Evolutionary conservation across 495 filamentous ascomycete species (phyloP).

Genomic region (Pyronema omphalodes): DNA sequence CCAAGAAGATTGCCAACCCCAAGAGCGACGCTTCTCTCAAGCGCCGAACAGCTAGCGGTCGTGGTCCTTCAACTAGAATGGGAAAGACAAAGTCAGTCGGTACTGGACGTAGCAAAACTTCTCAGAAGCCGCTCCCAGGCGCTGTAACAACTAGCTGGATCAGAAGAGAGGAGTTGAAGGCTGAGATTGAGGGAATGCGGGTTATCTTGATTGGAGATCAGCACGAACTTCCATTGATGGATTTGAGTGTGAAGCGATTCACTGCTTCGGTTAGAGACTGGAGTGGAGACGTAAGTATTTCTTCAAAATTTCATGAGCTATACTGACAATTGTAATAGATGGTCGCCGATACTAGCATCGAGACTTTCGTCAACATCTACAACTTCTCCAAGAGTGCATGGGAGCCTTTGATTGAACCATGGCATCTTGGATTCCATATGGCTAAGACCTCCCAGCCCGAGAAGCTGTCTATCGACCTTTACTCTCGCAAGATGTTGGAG

Average conservation of each 20-base stretch:
- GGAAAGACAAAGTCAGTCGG: constrained; percentile 27
- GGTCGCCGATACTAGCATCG: constrained; percentile 70
- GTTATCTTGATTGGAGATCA: constrained; percentile 88
- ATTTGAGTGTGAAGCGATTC: constrained; percentile 86
- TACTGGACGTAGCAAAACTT: constrained; percentile 24
- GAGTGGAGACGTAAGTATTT: constrained; percentile 41
- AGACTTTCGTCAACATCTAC: constrained; percentile 90
- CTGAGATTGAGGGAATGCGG: constrained; percentile 70
- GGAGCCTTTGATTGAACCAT: constrained; percentile 93
- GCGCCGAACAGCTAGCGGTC: constrained; percentile 34
- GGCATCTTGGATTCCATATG: constrained; percentile 65
- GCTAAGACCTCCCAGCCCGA: constrained; percentile 38
- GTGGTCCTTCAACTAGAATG: constrained; percentile 38
- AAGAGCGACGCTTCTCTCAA: constrained; percentile 35
- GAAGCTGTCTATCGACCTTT: constrained; percentile 61
- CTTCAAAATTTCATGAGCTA: background rate
- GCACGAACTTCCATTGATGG: constrained; percentile 83
- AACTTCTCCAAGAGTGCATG: constrained; percentile 98
- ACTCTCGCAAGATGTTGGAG: constrained; percentile 76
- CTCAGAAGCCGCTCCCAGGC: constrained; percentile 14
- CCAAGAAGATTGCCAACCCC: constrained; percentile 48
- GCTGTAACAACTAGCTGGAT: constrained; percentile 36
- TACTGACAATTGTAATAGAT: constrained; percentile 27
- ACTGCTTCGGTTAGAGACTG: constrained; percentile 69
- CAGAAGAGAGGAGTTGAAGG: constrained; percentile 66